These are phyloP conservation scores for Cystobasidium pallidum DNA, from an alignment of 1,284 basidiomycete species.

Conservation along the genomic window DNA sequence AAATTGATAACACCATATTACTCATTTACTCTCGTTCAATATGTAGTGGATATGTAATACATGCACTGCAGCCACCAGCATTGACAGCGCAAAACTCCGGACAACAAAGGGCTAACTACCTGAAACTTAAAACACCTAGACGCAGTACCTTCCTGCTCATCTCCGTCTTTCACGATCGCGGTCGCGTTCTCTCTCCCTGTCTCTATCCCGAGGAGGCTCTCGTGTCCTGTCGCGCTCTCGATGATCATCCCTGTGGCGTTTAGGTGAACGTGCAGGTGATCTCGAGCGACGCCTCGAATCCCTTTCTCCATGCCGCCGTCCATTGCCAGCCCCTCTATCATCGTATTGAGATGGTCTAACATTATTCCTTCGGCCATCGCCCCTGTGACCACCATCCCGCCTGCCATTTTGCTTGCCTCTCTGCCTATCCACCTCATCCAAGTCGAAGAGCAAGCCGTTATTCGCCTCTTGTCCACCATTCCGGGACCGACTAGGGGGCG, in stretches of 20 bases:
- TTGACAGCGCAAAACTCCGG: no score
- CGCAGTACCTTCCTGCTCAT: background rate
- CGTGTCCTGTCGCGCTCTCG: constrained; percentile 24
- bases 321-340: constrained; percentile 19
- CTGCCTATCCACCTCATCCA: constrained; percentile 47
- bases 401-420: constrained; percentile 23
- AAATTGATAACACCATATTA: background rate
- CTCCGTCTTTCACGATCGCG: constrained; percentile 43
- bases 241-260: constrained; percentile 39
- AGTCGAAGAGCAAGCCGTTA: constrained; percentile 51
- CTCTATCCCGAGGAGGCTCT: constrained; percentile 40
- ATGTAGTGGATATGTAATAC: no score
- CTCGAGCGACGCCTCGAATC: constrained; percentile 47
- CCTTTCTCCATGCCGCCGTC: constrained; percentile 8
- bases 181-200: constrained; percentile 42
- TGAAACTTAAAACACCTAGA: no score
- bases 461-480: constrained; percentile 41
- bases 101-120: no score
- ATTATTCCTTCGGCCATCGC: constrained; percentile 47
- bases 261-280: constrained; percentile 48
- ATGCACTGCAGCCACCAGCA: no score
- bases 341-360: constrained; percentile 34
- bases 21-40: background rate
- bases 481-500: constrained; percentile 22
- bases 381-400: background rate